Percentiles rank a stretch among this genome's conserved stretches.
These are phyloP conservation scores for Tanacetum coccineum DNA, from an alignment of 129 eudicot species.

Conservation along the genomic window DNA sequence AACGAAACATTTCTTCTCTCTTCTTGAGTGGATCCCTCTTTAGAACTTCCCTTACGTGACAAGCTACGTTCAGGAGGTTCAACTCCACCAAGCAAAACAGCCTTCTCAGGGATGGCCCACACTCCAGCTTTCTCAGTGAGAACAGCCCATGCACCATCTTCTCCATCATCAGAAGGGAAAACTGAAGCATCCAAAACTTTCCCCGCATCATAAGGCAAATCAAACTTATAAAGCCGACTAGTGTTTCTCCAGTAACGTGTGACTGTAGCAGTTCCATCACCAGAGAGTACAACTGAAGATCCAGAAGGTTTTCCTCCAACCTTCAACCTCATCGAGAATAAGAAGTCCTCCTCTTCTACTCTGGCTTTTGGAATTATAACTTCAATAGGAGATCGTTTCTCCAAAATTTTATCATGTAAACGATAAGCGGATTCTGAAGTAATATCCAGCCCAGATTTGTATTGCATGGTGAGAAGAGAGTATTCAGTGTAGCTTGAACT, in stretches of 20 bases:
- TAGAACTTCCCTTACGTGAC: constrained; percentile 97
- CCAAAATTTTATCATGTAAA: constrained; percentile 51
- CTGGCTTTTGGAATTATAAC: constrained; percentile 94
- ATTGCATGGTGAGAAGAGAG: constrained; percentile 93
- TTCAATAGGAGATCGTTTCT: constrained; percentile 81
- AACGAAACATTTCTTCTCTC: constrained; percentile 56
- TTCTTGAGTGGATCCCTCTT: constrained; percentile 65
- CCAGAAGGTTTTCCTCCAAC: constrained; percentile 98
- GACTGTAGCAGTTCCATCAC: constrained; percentile 98
- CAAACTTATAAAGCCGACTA: constrained; percentile 90
- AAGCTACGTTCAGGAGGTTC: constrained; percentile 98
- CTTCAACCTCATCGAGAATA: constrained; percentile 82
- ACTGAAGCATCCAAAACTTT: constrained; percentile 93
- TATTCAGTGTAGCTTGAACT: constrained; percentile 94
- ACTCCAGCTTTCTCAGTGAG: constrained; percentile 96
- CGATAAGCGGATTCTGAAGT: constrained; percentile 31
- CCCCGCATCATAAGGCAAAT: constrained; percentile 95
- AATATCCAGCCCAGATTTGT: constrained; percentile 60
- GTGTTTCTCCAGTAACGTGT: constrained; percentile 71
- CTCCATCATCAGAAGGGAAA: constrained; percentile 77
- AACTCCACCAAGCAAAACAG: constrained; percentile 91
- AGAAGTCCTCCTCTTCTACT: constrained; percentile 84
- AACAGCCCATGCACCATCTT: constrained; percentile 94
- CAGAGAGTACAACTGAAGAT: constrained; percentile 83
- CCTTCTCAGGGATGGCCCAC: constrained; percentile 97